These are phyloP conservation scores for Peronospora tabacina DNA, from an alignment of 352 stramenopile genomes.

Conservation along the genomic window DNA sequence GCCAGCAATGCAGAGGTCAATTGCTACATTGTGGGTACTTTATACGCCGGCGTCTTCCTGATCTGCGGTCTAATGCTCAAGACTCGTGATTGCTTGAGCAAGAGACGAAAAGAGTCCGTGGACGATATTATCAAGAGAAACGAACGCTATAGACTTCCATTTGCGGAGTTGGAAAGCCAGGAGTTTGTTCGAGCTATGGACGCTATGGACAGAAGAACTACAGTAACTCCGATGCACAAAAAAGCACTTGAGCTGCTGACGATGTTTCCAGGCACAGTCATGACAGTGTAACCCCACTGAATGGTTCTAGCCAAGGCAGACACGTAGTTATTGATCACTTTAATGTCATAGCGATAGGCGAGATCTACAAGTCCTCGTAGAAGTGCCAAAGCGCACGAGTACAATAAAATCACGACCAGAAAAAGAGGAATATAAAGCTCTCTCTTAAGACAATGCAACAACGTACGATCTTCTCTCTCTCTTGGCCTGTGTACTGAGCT, in stretches of 20 bases:
- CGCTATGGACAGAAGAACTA: constrained; percentile 16
- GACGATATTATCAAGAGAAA: constrained; percentile 16
- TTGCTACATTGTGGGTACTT: constrained; percentile 47
- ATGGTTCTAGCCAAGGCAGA: not conserved
- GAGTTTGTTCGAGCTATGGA: constrained; percentile 30
- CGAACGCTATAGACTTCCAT: constrained; percentile 25
- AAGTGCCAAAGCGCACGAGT: constrained; percentile 16
- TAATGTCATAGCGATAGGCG: constrained; percentile 12
- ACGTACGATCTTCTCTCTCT: too few relatives aligned
- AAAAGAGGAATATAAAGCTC: not conserved
- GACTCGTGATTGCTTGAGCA: constrained; percentile 7
- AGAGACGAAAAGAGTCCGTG: constrained; percentile 1
- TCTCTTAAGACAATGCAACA: constrained; percentile 9
- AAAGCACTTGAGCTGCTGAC: constrained; percentile 15
- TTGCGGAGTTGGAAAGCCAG: constrained; percentile 30
- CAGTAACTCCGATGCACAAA: constrained; percentile 1
- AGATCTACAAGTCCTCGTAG: constrained; percentile 14
- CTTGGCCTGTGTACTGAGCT: not conserved
- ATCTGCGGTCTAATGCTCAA: constrained; percentile 20
- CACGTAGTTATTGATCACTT: constrained; percentile 3
- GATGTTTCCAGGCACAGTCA: constrained; percentile 7
- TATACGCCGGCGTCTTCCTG: constrained; percentile 44
- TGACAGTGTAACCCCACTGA: constrained; percentile 9
- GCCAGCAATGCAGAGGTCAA: constrained; percentile 40
- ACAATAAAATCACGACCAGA: constrained; percentile 21